phyloP scores from a whole-genome alignment of 2,329 filamentous ascomycete genomes.

The Fusarium napiforme region DNA sequence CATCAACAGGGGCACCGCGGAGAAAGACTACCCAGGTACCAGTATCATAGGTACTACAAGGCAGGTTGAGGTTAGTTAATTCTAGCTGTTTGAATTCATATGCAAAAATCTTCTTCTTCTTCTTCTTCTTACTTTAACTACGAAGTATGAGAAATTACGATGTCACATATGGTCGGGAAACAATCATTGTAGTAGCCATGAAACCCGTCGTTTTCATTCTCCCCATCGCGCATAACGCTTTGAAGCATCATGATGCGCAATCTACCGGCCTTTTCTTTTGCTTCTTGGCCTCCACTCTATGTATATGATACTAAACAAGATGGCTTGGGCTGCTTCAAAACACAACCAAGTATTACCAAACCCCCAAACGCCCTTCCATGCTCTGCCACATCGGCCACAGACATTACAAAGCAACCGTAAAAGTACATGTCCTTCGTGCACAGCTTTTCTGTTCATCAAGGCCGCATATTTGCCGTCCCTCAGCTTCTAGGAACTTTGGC shows the following conservation, averaged over 20 bases:
- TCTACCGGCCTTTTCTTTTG: slow-evolving; percentile 27
- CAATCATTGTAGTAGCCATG: slow-evolving; percentile 28
- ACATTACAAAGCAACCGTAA: slow-evolving; percentile 44
- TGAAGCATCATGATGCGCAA: slow-evolving; percentile 38
- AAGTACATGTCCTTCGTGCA: slow-evolving; percentile 46
- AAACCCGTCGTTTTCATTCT: slow-evolving; percentile 40
- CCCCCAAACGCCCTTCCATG: slow-evolving; percentile 46
- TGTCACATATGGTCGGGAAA: neutral
- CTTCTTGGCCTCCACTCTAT: slow-evolving; percentile 44
- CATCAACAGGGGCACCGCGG: slow-evolving; percentile 2
- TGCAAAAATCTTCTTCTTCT: neutral
- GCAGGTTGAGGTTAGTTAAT: neutral
- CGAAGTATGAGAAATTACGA: neutral
- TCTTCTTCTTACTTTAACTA: neutral
- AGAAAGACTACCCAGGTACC: neutral
- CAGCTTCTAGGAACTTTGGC: slow-evolving; percentile 16
- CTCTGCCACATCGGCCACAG: slow-evolving; percentile 42
- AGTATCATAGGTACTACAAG: neutral
- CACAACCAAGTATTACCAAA: slow-evolving; percentile 19
- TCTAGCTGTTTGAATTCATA: neutral
- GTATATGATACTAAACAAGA: slow-evolving; percentile 41
- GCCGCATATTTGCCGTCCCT: slow-evolving; percentile 20
- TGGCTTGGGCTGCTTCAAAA: slow-evolving; percentile 9
- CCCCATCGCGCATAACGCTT: slow-evolving; percentile 25
- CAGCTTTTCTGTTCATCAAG: slow-evolving; percentile 32